These are phyloP conservation scores for Salix purpurea DNA, from an alignment of 345 rosid species.

Conservation along the genomic window DNA sequence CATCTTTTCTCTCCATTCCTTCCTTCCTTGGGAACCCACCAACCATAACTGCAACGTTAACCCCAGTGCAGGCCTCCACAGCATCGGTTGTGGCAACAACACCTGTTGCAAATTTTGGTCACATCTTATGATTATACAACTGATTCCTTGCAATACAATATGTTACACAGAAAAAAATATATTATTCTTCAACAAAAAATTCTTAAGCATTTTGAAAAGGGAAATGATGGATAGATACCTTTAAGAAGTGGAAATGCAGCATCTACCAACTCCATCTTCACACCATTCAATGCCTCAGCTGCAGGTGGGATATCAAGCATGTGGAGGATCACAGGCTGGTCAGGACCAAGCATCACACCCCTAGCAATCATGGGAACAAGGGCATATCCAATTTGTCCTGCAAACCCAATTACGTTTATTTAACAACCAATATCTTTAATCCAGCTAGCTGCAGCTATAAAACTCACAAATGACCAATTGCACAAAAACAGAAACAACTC, in stretches of 20 bases:
- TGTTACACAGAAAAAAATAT: background rate
- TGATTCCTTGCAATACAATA: background rate
- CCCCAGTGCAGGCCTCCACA: conserved; percentile 94
- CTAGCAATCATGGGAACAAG: conserved; percentile 99
- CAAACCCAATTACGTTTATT: conserved; percentile 5
- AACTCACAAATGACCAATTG: no score
- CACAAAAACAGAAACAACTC: no score
- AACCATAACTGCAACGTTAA: conserved; percentile 88
- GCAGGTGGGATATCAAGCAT: conserved; percentile 99
- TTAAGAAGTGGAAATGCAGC: conserved; percentile 98
- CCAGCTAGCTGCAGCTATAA: no score
- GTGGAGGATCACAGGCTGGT: conserved; percentile 98
- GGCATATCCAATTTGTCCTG: conserved; percentile 99
- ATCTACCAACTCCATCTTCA: conserved; percentile 94
- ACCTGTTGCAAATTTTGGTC: conserved; percentile 41
- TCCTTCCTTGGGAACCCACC: conserved; percentile 99
- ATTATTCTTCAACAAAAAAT: background rate
- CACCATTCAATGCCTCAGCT: conserved; percentile 95
- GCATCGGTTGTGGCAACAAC: conserved; percentile 97
- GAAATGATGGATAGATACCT: conserved; percentile 33
- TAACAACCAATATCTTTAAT: no score
- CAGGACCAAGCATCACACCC: conserved; percentile 93
- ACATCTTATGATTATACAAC: conserved; percentile 11
- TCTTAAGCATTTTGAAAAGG: background rate
- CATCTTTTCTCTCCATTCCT: conserved; percentile 99